Evolutionary conservation across 805 yeast genomes (phyloP), one percentile per base, ranked within the genome.

Genomic region (Starmerella geochares): DNA sequence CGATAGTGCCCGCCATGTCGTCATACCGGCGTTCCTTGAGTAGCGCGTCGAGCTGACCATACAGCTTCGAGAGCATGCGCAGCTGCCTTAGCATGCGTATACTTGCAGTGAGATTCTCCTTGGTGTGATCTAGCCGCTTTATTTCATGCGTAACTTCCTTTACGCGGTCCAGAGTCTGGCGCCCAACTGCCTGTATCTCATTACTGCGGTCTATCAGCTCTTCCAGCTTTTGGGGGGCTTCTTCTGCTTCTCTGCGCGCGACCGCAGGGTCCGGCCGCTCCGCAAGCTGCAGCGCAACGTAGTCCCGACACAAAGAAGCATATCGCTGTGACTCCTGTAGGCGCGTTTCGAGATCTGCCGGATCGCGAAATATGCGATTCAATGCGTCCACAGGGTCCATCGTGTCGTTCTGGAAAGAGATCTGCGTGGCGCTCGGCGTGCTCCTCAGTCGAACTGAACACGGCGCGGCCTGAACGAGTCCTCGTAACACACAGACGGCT

Each of bases 1-100:
- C 75, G 36, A 86, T 67, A 19, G 81, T 67, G 37, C 75, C 77
- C 6, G 74, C 71, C 24, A 85, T 80, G 48, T 82, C 80, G 10
- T 65, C 61, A 53, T 73, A 72, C 46, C 75, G 70, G 44, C 74
- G 71, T 11, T 68, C 69, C 20, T 71, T 65, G 1, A 76, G 68
- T 46, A 76, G 68, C 6, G 66, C 60, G 16, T 72, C 72, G 41
- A 86, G 71, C 54, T 77, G 77, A 37, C 79, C 79, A 62, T 79
- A 80, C 2, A 94, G 88, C 19, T 78, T 79, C 6, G 84, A 74
- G 44, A 92, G 71, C 85, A 88, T 88, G 61, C 87, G 94, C 33
- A 92, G 70, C 54, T 95, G 75, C 60, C 90, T 85, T 57, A 90
- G 71, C 32, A 87, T 79, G 1, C 94, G 86, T 84, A 92, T 85